These are phyloP conservation scores for Rhazya stricta DNA, from an alignment of 257 asterid species.

Conservation along the genomic window DNA sequence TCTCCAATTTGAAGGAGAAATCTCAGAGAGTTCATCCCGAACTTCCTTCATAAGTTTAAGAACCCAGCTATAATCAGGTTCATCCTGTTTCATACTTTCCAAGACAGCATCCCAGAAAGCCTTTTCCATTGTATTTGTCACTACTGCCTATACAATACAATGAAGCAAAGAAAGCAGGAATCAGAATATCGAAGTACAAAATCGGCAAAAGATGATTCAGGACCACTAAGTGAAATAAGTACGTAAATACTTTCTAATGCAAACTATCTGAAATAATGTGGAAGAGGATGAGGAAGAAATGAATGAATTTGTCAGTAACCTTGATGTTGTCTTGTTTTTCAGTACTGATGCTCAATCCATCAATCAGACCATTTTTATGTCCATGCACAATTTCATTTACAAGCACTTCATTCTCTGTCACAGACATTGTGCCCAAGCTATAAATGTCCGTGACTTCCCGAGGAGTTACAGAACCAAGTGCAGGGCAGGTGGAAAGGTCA, in stretches of 20 bases:
- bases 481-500: conserved; percentile 16
- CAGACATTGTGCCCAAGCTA: conserved; percentile 5
- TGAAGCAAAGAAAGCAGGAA: not conserved
- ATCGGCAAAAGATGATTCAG: not conserved
- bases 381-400: conserved; percentile 86
- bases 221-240: not conserved
- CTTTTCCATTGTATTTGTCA: conserved; percentile 63
- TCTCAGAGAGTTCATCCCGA: conserved; percentile 62
- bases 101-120: conserved; percentile 89
- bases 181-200: not conserved
- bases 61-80: conserved; percentile 53
- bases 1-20: conserved; percentile 83
- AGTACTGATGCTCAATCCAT: conserved; percentile 27
- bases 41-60: conserved; percentile 77
- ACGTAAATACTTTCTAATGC: not conserved
- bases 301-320: conserved; percentile 33
- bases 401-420: conserved; percentile 55
- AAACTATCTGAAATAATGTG: not conserved
- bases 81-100: conserved; percentile 61
- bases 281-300: not conserved
- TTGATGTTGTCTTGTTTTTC: conserved; percentile 34
- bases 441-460: conserved; percentile 31
- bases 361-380: conserved; percentile 31
- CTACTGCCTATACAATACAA: conserved; percentile 34
- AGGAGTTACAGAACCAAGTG: conserved; percentile 25